phyloP scores from a whole-genome alignment of 2,329 filamentous ascomycete species.

The Colletotrichum sp. region DNA sequence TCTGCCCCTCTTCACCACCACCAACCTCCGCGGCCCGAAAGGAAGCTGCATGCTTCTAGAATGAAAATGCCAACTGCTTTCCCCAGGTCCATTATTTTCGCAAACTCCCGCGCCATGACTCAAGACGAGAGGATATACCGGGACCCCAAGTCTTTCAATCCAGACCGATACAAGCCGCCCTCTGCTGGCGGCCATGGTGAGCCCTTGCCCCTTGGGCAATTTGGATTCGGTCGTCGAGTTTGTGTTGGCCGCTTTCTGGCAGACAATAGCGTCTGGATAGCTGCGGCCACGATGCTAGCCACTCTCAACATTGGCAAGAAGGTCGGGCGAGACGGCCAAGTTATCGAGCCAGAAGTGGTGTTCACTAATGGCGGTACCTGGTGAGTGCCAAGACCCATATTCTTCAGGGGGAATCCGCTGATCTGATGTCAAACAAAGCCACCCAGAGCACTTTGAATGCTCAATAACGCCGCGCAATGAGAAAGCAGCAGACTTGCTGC shows the following conservation, averaged over 20 bases:
- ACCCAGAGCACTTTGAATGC: conserved; percentile 37
- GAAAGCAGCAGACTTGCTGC: conserved; percentile 2
- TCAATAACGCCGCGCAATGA: conserved; percentile 15
- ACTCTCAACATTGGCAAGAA: conserved; percentile 32
- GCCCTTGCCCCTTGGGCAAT: conserved; percentile 47
- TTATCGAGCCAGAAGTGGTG: conserved; percentile 13
- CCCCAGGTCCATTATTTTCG: conserved; percentile 38
- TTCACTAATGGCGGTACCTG: conserved; percentile 21
- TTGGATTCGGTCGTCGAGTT: conserved; percentile 38
- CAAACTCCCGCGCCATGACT: conserved; percentile 51
- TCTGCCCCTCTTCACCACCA: background rate
- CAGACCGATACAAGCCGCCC: conserved; percentile 45
- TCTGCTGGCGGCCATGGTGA: conserved; percentile 37
- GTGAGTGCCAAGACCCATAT: conserved; percentile 1
- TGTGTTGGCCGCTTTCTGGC: conserved; percentile 37
- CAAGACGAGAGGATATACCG: conserved; percentile 44
- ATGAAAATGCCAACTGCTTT: conserved; percentile 4
- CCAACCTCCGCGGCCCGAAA: background rate
- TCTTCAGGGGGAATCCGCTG: background rate
- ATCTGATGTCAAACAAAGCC: conserved; percentile 25
- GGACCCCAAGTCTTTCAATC: conserved; percentile 49
- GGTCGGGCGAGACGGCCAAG: conserved; percentile 35
- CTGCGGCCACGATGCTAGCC: conserved; percentile 37
- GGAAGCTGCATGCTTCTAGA: conserved; percentile 13
- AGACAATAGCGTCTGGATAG: conserved; percentile 40